Evolutionary conservation across 495 filamentous ascomycete species (phyloP), one percentile per base, ranked within the genome.

Genomic region (Cetradonia linearis): DNA sequence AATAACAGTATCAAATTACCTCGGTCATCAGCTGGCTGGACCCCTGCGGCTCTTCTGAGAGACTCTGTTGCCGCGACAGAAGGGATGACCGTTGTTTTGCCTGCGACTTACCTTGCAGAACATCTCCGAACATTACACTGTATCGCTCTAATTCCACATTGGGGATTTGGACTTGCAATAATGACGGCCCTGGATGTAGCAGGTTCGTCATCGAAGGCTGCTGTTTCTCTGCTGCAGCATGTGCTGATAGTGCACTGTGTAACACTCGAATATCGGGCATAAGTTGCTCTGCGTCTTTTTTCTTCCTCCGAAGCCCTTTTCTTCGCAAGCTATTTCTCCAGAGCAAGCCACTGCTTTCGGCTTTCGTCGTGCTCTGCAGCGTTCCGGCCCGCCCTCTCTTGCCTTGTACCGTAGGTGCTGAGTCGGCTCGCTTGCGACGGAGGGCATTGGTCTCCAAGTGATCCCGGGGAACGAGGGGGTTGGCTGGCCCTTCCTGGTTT

Each of bases 71-170:
- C 66, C 86, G 78, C 66, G 81, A 78, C 54, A 89, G 73, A 31
- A 88, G 73, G 0, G 78, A 60, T 30, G 58, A 18, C 20, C 42
- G 47, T 23, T 16, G 48, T 31, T 60, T 53, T 28, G 49, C 46
- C 58, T 36, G 48, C 25, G 23, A 1, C 25, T 75, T 75, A 46
- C 74, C 72, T 56, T 78, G 69, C 54, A 96, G 76, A 10, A 96
- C 78, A 47, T 80, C 83, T 50, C 85, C 81, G 71, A 97, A 97
- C 92, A 97, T 96, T 55, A 97, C 81, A 61, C 89, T 95, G 63
- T 96, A 97, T 27, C 92, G 77, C 68, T 96, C 92, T 77, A 97
- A 77, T 55, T 89, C 76, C 44, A 88, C 78, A 37, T 79, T 76
- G 0, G 92, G 92, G 40, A 97, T 94, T 37, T 93, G 83, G 8